A percentile compares a stretch with the other conserved stretches of the same genome.
Evolutionary conservation across 2,329 filamentous ascomycete genomes (phyloP).

Genomic region (Penicillium fuscoglaucum): DNA sequence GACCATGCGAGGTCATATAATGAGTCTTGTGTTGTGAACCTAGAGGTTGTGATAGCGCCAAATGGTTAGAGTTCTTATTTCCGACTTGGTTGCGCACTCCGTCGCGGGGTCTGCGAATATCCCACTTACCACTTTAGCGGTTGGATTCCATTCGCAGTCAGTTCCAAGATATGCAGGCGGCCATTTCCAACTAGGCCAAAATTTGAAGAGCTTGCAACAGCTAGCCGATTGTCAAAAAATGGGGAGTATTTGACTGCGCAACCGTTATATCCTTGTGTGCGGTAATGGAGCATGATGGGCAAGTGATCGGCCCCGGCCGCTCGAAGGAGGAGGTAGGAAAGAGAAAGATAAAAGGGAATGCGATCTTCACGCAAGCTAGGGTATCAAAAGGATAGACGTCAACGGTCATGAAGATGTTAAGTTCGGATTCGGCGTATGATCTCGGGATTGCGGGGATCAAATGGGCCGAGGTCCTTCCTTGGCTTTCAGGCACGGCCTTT

Average conservation of each 20-base stretch:
- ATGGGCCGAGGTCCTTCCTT: conserved; percentile 24
- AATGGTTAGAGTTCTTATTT: neutral
- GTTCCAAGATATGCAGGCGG: conserved; percentile 76
- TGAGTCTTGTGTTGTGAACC: conserved; percentile 95
- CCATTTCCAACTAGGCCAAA: conserved; percentile 98
- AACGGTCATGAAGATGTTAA: conserved; percentile 4
- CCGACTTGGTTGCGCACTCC: neutral
- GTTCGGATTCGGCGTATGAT: conserved; percentile 12
- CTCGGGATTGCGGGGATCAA: conserved; percentile 29
- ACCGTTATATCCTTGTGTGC: conserved; percentile 90
- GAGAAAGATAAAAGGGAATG: neutral
- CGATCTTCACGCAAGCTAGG: neutral
- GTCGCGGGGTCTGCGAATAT: neutral
- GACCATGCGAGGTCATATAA: conserved; percentile 96
- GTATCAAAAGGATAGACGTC: conserved; percentile 13
- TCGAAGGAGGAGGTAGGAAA: neutral
- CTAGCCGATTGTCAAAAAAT: conserved; percentile 93
- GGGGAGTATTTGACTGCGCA: conserved; percentile 98
- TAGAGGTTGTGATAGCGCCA: conserved; percentile 37
- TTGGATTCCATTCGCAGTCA: conserved; percentile 80
- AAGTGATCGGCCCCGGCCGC: conserved; percentile 13
- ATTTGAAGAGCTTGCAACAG: conserved; percentile 87
- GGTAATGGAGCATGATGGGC: conserved; percentile 80
- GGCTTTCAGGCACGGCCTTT: conserved; percentile 10
- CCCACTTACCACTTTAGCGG: conserved; percentile 71